Conservation (phyloP, 345 rosid genomes). For the Eucalyptus marginata region DNA sequence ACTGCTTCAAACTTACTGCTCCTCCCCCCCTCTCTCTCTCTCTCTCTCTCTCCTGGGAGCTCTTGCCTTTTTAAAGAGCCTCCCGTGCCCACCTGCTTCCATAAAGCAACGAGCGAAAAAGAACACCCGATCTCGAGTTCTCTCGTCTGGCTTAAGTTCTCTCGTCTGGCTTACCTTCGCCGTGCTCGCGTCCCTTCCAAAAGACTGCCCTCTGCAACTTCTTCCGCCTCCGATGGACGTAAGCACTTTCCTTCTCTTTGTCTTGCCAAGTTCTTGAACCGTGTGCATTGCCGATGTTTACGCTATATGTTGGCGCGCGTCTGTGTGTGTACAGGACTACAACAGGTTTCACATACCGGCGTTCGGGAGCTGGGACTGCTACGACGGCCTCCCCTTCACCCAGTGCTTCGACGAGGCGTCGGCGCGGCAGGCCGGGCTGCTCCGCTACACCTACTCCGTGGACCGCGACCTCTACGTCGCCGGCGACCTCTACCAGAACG, state of each 20-base stretch:
- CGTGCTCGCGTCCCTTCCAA: background rate
- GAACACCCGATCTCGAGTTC: background rate
- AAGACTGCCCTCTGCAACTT: background rate
- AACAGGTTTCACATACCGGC: constrained; percentile 75
- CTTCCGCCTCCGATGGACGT: background rate
- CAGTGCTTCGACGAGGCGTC: constrained; percentile 89
- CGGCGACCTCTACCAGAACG: constrained; percentile 75
- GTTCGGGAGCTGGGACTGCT: constrained; percentile 99
- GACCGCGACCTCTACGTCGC: constrained; percentile 90
- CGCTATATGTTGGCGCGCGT: background rate
- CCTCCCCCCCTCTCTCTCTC: background rate
- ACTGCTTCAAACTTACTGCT: background rate
- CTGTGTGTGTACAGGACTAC: background rate
- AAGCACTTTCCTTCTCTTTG: background rate
- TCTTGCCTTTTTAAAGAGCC: background rate
- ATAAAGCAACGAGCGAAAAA: background rate
- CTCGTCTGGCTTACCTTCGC: background rate
- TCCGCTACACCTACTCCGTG: constrained; percentile 59
- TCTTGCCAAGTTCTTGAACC: background rate
- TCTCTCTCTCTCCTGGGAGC: background rate
- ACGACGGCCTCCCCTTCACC: constrained; percentile 72
- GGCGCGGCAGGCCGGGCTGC: constrained; percentile 51
- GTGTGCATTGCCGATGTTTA: background rate
- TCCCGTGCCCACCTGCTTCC: background rate
- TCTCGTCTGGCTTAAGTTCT: background rate